Percentiles rank a stretch among this genome's conserved stretches.
These are phyloP conservation scores for Colletotrichum lindemuthianum DNA, from an alignment of 2,329 filamentous ascomycete species.

Conservation along the genomic window DNA sequence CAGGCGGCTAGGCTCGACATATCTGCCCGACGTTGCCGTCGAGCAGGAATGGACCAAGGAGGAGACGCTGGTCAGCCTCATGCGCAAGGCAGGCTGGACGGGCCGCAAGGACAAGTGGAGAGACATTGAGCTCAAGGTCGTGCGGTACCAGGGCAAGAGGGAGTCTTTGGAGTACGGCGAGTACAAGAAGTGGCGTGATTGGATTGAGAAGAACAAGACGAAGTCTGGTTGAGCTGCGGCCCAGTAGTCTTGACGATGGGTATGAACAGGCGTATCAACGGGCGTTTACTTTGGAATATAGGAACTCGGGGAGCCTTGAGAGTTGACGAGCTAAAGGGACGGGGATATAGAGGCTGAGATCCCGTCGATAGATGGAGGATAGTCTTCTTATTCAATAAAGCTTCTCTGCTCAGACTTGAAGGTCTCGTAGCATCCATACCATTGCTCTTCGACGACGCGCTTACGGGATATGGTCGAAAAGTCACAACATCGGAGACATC, in stretches of 20 bases:
- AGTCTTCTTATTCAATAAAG: conserved; percentile 26
- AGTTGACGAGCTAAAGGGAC: neutral
- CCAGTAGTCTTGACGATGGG: neutral
- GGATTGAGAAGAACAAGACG: conserved; percentile 60
- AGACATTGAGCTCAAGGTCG: conserved; percentile 80
- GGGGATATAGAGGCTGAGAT: conserved; percentile 13
- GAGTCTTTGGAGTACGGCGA: conserved; percentile 75
- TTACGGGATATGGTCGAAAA: too few relatives aligned
- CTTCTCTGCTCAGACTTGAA: neutral
- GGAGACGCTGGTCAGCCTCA: conserved; percentile 87
- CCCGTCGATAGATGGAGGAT: conserved; percentile 19
- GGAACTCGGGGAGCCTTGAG: conserved; percentile 10
- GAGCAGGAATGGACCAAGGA: conserved; percentile 98
- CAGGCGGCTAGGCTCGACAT: conserved; percentile 83
- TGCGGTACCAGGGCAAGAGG: conserved; percentile 89
- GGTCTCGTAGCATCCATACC: too few relatives aligned
- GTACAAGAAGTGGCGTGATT: conserved; percentile 83
- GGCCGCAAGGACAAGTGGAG: conserved; percentile 83
- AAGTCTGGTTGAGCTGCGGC: conserved; percentile 25
- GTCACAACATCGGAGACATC: too few relatives aligned
- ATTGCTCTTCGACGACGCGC: too few relatives aligned
- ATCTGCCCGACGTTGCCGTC: conserved; percentile 87
- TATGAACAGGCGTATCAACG: conserved; percentile 15
- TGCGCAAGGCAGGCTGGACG: conserved; percentile 94
- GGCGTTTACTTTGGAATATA: neutral